Evolutionary conservation across 2,329 filamentous ascomycete species (phyloP).

Genomic region (Trichoderma guizhouense): DNA sequence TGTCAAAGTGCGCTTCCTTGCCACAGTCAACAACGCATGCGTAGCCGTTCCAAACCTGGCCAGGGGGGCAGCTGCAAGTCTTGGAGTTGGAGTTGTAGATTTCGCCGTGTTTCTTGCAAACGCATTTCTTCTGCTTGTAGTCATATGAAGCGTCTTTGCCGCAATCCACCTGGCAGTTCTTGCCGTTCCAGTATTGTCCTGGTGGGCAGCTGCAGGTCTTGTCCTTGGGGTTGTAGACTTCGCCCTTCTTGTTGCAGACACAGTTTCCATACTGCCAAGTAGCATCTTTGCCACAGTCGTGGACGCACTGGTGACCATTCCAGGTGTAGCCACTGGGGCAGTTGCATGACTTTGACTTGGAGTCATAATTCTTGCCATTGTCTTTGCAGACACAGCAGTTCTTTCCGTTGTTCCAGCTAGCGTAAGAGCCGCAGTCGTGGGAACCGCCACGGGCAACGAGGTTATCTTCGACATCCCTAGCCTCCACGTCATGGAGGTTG

Average conservation of each 20-base stretch:
- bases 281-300: constrained; percentile 18
- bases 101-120: constrained; percentile 7
- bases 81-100: constrained; percentile 8
- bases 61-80: constrained; percentile 3
- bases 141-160: constrained; percentile 10
- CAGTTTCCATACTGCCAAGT: constrained; percentile 16
- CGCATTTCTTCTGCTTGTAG: neutral
- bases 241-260: constrained; percentile 14
- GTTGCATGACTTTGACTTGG: constrained; percentile 14
- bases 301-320: constrained; percentile 11
- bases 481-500: constrained; percentile 6
- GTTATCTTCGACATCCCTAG: constrained; percentile 5
- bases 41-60: neutral
- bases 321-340: constrained; percentile 10
- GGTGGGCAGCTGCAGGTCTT: constrained; percentile 19
- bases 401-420: constrained; percentile 8
- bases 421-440: constrained; percentile 16
- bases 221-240: constrained; percentile 5
- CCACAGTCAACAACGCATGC: constrained; percentile 11
- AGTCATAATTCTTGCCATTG: constrained; percentile 15
- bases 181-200: constrained; percentile 13
- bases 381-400: constrained; percentile 20
- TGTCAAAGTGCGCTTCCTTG: constrained; percentile 4
- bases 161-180: neutral
- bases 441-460: neutral